A percentile compares a stretch with the other conserved stretches of the same genome.
Evolutionary conservation across 2,329 filamentous ascomycete genomes (phyloP).

Genomic region (Sporothrix pallida): DNA sequence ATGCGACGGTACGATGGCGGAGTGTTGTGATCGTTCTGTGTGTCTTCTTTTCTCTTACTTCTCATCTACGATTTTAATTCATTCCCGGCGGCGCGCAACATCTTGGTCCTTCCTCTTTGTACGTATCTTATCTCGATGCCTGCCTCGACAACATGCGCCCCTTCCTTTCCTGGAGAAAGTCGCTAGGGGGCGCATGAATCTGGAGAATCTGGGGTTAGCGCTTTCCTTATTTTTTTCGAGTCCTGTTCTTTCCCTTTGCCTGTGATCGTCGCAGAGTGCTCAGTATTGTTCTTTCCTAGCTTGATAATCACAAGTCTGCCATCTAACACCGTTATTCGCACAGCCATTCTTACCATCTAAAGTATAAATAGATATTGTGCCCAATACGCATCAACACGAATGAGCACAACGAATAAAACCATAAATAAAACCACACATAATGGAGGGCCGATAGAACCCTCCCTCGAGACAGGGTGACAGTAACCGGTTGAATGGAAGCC

Average conservation of each 20-base stretch:
- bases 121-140: not conserved
- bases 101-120: not conserved
- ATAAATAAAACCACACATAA: not conserved
- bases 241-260: not conserved
- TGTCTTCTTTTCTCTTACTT: not conserved
- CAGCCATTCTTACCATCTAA: not conserved
- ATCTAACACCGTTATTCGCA: not conserved
- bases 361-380: constrained; percentile 2
- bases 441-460: constrained; percentile 17
- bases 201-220: constrained; percentile 31
- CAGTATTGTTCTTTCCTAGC: not conserved
- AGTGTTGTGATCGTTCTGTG: not conserved
- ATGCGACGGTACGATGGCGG: constrained; percentile 17
- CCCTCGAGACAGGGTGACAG: constrained; percentile 17
- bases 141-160: not conserved
- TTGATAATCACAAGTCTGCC: not conserved
- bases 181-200: constrained; percentile 25
- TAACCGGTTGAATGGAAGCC: constrained; percentile 29
- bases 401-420: not conserved
- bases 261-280: not conserved
- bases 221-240: not conserved
- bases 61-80: not conserved
- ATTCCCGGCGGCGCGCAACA: not conserved
- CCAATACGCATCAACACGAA: not conserved
- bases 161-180: constrained; percentile 9